Evolutionary conservation across 306 rosid species (phyloP).

Genomic region (Trifolium subterraneum): DNA sequence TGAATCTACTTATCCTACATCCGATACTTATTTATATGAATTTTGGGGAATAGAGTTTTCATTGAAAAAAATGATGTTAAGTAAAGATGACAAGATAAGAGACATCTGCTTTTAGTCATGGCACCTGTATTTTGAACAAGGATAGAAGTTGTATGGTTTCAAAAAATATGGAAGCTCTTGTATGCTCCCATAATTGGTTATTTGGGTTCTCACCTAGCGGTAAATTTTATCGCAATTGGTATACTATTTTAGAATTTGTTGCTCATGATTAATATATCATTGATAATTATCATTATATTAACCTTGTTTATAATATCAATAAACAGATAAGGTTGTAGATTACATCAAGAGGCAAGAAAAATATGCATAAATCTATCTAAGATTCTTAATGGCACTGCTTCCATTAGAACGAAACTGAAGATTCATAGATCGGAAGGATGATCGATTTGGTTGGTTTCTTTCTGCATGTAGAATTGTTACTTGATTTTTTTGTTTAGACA

Average conservation of each 20-base stretch:
- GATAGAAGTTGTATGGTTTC: constrained; percentile 26
- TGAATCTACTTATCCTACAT: constrained; percentile 8
- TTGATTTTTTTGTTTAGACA: constrained; percentile 12
- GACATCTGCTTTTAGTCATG: constrained; percentile 19
- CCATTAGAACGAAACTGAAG: background rate
- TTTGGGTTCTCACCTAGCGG: constrained; percentile 33
- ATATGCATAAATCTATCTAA: background rate
- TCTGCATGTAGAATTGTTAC: background rate
- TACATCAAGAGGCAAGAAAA: background rate
- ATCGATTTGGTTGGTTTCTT: background rate
- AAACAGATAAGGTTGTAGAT: constrained; percentile 5
- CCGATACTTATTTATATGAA: background rate
- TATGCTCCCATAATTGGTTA: constrained; percentile 31
- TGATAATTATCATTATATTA: background rate
- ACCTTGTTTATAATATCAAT: constrained; percentile 7
- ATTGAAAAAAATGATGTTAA: background rate
- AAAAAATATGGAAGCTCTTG: constrained; percentile 31
- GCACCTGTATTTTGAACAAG: constrained; percentile 5
- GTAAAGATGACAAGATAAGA: constrained; percentile 23
- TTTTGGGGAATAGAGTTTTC: background rate
- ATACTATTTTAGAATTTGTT: background rate
- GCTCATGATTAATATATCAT: background rate
- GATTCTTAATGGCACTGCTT: background rate
- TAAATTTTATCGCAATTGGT: background rate
- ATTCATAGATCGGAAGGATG: constrained; percentile 6